Evolutionary conservation across 768 basidiomycete genomes (phyloP), one percentile per base, ranked within the genome.

Genomic region (Cyclocybe aegerita): DNA sequence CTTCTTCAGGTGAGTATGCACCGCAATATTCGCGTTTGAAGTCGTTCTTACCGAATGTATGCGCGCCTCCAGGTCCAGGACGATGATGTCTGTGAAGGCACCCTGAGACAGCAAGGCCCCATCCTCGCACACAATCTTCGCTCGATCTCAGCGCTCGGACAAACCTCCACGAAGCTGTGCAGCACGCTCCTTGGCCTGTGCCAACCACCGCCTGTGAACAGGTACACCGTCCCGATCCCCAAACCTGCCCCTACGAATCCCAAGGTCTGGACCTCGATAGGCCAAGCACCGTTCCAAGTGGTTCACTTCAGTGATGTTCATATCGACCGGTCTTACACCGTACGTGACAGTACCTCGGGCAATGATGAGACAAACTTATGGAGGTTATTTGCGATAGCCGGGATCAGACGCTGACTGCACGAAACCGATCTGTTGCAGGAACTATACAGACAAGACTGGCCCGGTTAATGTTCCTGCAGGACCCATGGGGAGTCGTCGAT

Each of bases 271-370:
- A 50, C 42, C 7, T 72, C 73, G 12, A 59, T 57, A 2, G 72
- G 76, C 9, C 68, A 65, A 40, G 29, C 65, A 16, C 74, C 80
- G 2, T 75, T 82, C 59, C 72, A 78, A 53, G 77, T 83, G 4
- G 73, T 76, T 0, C 82, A 84, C 56, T 74, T 84, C 59, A 80
- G 77, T 53, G 82, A 83, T 59, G 74, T 77, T 4, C 82, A 84
- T 53, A 77, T 84, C 29, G 82, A 83, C 55, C 67, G 79, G 17
- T 54, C 71, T 6, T 83, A 83, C 56, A 63, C 67, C 11, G 80
- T 80, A 50, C 48, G 74, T 57, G 10, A 9, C 4, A 23, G 2
- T 35, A 12, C 3, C 11, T 15, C 11, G 9, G 15, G n/a, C 11
- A 14, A 4, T 37, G 35, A 15, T 14, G 35, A 3, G 44, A 34